A percentile compares a stretch with the other conserved stretches of the same genome.
Evolutionary conservation across 176 grass and related monocot species (phyloP).

Genomic region (Saccharum officinarum): DNA sequence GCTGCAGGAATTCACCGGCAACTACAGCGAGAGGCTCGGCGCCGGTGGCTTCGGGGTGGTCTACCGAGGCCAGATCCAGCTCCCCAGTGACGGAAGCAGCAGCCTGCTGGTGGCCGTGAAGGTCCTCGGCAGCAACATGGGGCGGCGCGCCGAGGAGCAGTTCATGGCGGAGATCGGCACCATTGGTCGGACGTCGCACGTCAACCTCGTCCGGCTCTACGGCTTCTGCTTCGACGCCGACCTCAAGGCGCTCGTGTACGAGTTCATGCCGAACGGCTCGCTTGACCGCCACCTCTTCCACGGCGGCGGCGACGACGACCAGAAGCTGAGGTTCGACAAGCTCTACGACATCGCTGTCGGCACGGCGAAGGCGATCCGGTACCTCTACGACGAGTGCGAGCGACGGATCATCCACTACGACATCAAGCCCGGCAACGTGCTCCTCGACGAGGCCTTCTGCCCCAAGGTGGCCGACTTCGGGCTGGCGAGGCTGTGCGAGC

Average conservation of each 20-base stretch:
- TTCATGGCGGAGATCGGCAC: slow-evolving; percentile 43
- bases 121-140: slow-evolving; percentile 19
- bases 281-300: slow-evolving; percentile 23
- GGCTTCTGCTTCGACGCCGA: slow-evolving; percentile 42
- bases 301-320: background rate
- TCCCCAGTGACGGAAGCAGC: background rate
- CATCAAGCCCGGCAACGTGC: slow-evolving; percentile 43
- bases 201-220: slow-evolving; percentile 33
- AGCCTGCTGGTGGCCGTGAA: slow-evolving; percentile 31
- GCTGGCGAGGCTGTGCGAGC: slow-evolving; percentile 27
- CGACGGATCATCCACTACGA: slow-evolving; percentile 43
- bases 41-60: slow-evolving; percentile 43
- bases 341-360: slow-evolving; percentile 38
- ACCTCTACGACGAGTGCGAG: slow-evolving; percentile 45
- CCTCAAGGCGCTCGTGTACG: slow-evolving; percentile 39
- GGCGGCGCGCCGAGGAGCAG: slow-evolving; percentile 27
- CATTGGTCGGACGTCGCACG: slow-evolving; percentile 28
- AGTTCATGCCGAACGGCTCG: slow-evolving; percentile 37
- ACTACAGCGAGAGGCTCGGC: slow-evolving; percentile 28
- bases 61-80: slow-evolving; percentile 16
- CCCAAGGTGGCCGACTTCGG: slow-evolving; percentile 50
- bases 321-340: background rate
- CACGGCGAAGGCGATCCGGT: slow-evolving; percentile 40
- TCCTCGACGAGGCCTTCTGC: slow-evolving; percentile 12
- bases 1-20: slow-evolving; percentile 21